phyloP scores from a whole-genome alignment of 164 flowering plant genomes.

The Cinnamomum chago region DNA sequence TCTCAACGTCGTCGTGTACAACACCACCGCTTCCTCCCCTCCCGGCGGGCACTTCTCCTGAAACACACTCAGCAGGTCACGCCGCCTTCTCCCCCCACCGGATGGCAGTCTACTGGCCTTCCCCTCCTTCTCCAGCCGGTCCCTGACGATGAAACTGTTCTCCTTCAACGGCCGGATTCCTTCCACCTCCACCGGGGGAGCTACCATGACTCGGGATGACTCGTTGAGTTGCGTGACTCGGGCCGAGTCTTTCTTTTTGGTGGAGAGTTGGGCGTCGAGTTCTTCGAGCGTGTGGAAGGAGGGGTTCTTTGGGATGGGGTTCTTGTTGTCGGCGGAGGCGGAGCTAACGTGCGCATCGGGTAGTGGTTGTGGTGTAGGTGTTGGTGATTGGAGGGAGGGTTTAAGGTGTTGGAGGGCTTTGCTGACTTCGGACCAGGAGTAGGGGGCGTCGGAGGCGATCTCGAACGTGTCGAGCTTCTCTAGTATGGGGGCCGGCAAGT shows the following conservation, averaged over 20 bases:
- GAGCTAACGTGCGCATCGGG: constrained; percentile 8
- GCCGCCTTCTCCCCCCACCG: constrained; percentile 11
- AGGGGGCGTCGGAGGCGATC: constrained; percentile 41
- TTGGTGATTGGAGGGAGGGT: background rate
- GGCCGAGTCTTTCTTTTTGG: background rate
- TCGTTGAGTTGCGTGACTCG: constrained; percentile 4
- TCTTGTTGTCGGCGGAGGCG: background rate
- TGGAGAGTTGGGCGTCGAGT: constrained; percentile 45
- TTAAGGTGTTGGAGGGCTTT: constrained; percentile 35
- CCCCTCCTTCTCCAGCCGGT: constrained; percentile 53
- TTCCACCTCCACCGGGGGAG: background rate
- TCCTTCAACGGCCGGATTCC: constrained; percentile 43
- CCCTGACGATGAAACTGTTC: constrained; percentile 59
- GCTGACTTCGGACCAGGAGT: constrained; percentile 88
- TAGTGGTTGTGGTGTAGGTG: constrained; percentile 3
- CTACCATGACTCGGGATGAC: background rate
- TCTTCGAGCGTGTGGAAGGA: constrained; percentile 84
- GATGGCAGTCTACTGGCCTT: constrained; percentile 25
- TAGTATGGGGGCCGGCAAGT: constrained; percentile 44
- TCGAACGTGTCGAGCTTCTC: constrained; percentile 66
- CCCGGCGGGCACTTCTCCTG: constrained; percentile 81
- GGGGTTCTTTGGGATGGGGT: constrained; percentile 24
- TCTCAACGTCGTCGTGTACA: constrained; percentile 85
- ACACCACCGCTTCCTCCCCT: constrained; percentile 57
- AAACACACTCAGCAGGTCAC: constrained; percentile 65